Evolutionary conservation across 805 yeast genomes (phyloP), one percentile per base, ranked within the genome.

Genomic region (Yueomyces sp.): DNA sequence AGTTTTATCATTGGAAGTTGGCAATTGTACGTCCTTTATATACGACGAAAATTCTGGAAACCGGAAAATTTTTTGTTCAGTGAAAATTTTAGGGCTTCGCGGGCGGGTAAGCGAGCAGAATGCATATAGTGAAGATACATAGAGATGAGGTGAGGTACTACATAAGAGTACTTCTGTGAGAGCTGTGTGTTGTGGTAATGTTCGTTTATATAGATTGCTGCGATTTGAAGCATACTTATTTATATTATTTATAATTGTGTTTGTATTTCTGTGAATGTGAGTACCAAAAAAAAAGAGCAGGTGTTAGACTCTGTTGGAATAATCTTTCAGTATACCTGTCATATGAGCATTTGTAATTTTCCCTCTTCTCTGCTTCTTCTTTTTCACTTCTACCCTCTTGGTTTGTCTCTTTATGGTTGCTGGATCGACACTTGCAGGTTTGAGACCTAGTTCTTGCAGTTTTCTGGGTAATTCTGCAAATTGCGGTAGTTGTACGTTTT

Each of bases 371-470:
- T 94, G 85, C 64, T 85, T 88, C 74, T 86, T 86, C 60, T 82
- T 87, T 65, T 87, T 90, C 61, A 82, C 77, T 50, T 77, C 80
- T 42, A 71, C 74, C 32, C 65, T 67, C 1, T 70, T 64, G 19
- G 69, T 63, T 44, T 74, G 76, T 58, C 79, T 81, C 63, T 81
- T 85, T 47, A 87, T 66, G n/a, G 84, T 76, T 38, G 87, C 85
- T n/a, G 98, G 97, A 59, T 92, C 98, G n/a, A 87, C 92, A 56
- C 92, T 83, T 0, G 97, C 90, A 7, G 98, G 98, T 62, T 87
- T 92, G 61, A 92, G 73, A n/a, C 95, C 90, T 47, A 84, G 79
- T 47, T 79, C 85, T 46, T 81, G 74, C 49, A 92, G 70, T 45
- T 77, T 76, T 44, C 80, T 77, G 28, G 94, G 94, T 47, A 92